Base-by-base conservation (phyloP, 208 protist genomes). In the Crithidia expoeki region DNA sequence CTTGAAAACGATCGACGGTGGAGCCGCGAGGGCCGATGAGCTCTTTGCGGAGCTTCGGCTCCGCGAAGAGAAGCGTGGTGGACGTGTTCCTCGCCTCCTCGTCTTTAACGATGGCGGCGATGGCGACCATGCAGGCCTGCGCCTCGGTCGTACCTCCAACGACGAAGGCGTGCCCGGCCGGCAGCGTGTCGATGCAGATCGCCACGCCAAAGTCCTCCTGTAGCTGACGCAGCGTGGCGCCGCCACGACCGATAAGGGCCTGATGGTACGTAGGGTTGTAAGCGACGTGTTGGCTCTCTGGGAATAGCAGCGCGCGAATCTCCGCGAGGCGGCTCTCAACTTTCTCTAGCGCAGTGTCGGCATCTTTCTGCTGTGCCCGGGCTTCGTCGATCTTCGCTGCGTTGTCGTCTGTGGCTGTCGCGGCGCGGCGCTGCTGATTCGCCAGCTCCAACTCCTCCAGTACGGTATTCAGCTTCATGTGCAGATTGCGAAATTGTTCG, bases 201-300 rank as follows among this genome's bases (percentile, higher is more conserved):
- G 80, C 83, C 0, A 85, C 86, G 42, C 77, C 71, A 72, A 85
- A 88, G 74, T 88, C 80, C 12, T 66, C n/a, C 74, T 88, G 82
- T 72, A 92, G 69, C 74, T 92, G 82, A n/a, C 58, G 62, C 27
- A 88, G 68, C 55, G 80, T 86, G 14, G 81, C 78, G 3, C 86
- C 80, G 33, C 64, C 68, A 25, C 63, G 59, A 4, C 83, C 83
- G n/a, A 88, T 62, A 12, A 92, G 32, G 23, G 68, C 77, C 6
- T 36, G 49, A 27, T 75, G 74, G 44, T 71, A 44, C 36, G 56
- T 61, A 5, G 68, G 17, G 6, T 71, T 66, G 66, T 82, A 88
- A 11, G 60, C 59, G 52, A 91, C 84, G 68, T 65, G 47, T n/a
- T 60, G 63, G 6, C 51, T 46, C 14, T 25, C 16, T 50, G 30